These are phyloP conservation scores for Rhytidhysteron rufulum DNA, from an alignment of 2,329 filamentous ascomycete species.

Conservation along the genomic window DNA sequence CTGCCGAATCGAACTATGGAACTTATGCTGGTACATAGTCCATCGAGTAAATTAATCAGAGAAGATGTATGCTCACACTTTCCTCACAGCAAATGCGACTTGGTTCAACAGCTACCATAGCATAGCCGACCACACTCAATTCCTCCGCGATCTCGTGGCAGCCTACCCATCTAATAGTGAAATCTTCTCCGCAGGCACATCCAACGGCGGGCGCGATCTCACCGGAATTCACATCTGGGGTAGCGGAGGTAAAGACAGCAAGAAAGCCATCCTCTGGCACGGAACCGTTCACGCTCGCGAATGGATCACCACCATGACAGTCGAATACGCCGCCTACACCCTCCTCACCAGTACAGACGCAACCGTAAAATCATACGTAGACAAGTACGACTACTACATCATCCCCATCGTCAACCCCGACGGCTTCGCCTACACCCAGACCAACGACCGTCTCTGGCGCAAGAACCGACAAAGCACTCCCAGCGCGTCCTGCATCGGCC, in stretches of 20 bases:
- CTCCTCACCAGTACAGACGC: slow-evolving; percentile 30
- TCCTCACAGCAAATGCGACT: slow-evolving; percentile 8
- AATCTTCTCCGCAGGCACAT: slow-evolving; percentile 32
- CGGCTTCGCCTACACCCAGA: slow-evolving; percentile 36
- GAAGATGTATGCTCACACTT: slow-evolving; percentile 21
- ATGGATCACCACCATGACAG: slow-evolving; percentile 23
- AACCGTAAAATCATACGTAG: slow-evolving; percentile 41
- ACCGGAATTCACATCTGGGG: slow-evolving; percentile 38
- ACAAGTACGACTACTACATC: slow-evolving; percentile 65
- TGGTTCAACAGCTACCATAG: slow-evolving; percentile 37
- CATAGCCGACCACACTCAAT: slow-evolving; percentile 31
- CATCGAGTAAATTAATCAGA: slow-evolving; percentile 4
- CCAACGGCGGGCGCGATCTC: slow-evolving; percentile 33
- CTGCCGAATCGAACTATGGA: slow-evolving; percentile 24
- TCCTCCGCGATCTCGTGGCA: slow-evolving; percentile 30
- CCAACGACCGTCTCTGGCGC: slow-evolving; percentile 36
- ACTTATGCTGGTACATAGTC: slow-evolving; percentile 27
- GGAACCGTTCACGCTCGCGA: slow-evolving; percentile 37
- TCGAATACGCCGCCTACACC: slow-evolving; percentile 35
- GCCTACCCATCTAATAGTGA: slow-evolving; percentile 33
- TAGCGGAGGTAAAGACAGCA: slow-evolving; percentile 32
- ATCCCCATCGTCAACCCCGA: slow-evolving; percentile 38
- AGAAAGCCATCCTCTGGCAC: slow-evolving; percentile 35
- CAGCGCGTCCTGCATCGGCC: slow-evolving; percentile 29
- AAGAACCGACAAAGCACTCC: slow-evolving; percentile 34